Percentiles rank a stretch among this genome's conserved stretches.
These are phyloP conservation scores for Anisodus acutangulus DNA, from an alignment of 257 asterid genomes.

Conservation along the genomic window DNA sequence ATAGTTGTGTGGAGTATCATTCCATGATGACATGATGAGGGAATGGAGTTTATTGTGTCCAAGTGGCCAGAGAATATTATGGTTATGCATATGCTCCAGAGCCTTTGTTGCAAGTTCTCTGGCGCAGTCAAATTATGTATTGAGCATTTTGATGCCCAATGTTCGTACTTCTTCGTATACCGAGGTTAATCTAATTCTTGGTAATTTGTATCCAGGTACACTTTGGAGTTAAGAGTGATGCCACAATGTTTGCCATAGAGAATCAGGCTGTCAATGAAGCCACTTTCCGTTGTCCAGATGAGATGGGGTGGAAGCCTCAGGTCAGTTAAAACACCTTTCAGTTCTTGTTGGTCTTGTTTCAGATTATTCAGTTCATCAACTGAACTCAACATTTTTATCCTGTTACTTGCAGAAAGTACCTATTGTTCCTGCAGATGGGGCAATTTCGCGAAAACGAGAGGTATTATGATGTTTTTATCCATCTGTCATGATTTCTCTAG, in stretches of 20 bases:
- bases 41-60: not conserved
- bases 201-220: slow-evolving; percentile 62
- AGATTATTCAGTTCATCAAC: slow-evolving; percentile 6
- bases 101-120: not conserved
- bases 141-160: slow-evolving; percentile 17
- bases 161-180: slow-evolving; percentile 9
- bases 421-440: slow-evolving; percentile 57
- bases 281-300: slow-evolving; percentile 97
- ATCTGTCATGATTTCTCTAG: not conserved
- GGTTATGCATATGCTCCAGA: not conserved
- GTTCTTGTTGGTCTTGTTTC: slow-evolving; percentile 18
- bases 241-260: slow-evolving; percentile 92
- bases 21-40: not conserved
- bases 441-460: slow-evolving; percentile 56
- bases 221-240: slow-evolving; percentile 97
- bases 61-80: not conserved
- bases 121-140: not conserved
- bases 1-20: not conserved
- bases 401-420: slow-evolving; percentile 66
- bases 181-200: slow-evolving; percentile 33
- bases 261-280: slow-evolving; percentile 93
- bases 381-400: slow-evolving; percentile 13
- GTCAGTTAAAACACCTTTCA: slow-evolving; percentile 37
- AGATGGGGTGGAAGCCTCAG: slow-evolving; percentile 99
- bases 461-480: slow-evolving; percentile 41